Evolutionary conservation across 2,329 filamentous ascomycete genomes (phyloP).

Genomic region (Trichophyton simii): DNA sequence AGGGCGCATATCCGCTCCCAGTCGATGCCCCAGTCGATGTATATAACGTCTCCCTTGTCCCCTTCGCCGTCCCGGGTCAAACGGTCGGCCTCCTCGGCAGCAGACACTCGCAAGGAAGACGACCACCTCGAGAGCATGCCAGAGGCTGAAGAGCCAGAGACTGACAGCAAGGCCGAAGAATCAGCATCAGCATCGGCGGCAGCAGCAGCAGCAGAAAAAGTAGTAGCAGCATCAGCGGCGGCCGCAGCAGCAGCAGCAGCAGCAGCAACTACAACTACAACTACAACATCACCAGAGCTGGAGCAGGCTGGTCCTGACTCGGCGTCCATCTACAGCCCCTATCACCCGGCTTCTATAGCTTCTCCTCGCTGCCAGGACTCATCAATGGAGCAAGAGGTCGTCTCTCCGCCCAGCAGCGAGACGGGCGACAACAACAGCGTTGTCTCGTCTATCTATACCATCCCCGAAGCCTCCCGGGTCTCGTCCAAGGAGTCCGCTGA

Average conservation of each 20-base stretch:
- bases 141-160: slow-evolving; percentile 22
- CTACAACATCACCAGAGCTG: neutral
- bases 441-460: slow-evolving; percentile 9
- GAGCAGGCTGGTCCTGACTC: slow-evolving; percentile 7
- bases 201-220: neutral
- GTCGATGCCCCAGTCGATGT: slow-evolving; percentile 7
- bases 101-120: neutral
- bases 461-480: neutral
- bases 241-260: no score
- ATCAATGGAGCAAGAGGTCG: neutral
- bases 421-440: slow-evolving; percentile 1
- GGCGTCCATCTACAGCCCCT: neutral
- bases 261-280: no score
- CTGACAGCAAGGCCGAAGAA: neutral
- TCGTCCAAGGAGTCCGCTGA: neutral
- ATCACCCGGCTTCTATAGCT: no score
- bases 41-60: neutral
- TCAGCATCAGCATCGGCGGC: neutral
- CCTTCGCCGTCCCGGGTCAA: neutral
- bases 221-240: no score
- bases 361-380: neutral
- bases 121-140: slow-evolving; percentile 26
- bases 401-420: slow-evolving; percentile 1
- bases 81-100: neutral
- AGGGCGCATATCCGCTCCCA: slow-evolving; percentile 8